Evolutionary conservation across 345 rosid species (phyloP).

Genomic region (Anastatica hierochuntica): DNA sequence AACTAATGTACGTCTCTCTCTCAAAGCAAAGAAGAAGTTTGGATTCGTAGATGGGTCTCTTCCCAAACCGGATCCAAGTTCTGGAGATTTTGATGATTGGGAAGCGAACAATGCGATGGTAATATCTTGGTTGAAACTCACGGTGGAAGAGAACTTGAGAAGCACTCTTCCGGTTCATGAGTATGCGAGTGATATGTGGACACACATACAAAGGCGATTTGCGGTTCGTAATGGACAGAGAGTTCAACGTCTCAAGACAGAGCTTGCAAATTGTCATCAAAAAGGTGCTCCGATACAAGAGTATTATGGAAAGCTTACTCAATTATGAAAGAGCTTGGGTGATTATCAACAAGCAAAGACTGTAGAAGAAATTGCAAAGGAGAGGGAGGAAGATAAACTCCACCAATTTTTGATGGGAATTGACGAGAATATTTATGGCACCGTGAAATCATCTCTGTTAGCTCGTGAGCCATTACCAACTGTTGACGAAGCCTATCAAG

Average conservation of each 20-base stretch:
- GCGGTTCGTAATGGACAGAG: background rate
- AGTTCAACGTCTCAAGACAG: background rate
- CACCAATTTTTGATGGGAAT: too few species aligned
- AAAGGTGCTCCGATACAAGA: background rate
- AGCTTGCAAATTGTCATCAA: background rate
- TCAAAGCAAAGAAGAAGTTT: background rate
- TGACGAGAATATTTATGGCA: too few species aligned
- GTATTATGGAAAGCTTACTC: too few species aligned
- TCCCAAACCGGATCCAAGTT: background rate
- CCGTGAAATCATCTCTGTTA: too few species aligned
- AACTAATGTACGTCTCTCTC: background rate
- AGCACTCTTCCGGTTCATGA: background rate
- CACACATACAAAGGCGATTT: background rate
- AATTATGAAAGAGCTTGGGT: too few species aligned
- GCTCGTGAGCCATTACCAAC: background rate
- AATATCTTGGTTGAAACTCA: background rate
- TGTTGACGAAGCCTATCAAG: background rate
- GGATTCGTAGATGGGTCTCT: background rate
- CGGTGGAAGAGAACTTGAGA: background rate
- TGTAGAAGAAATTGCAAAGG: background rate
- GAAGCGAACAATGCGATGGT: background rate
- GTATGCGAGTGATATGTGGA: background rate
- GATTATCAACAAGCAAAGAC: background rate
- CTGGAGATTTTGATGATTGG: background rate
- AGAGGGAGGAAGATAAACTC: too few species aligned